These are phyloP conservation scores for Cudoniella acicularis DNA, from an alignment of 495 filamentous ascomycete species.

Conservation along the genomic window DNA sequence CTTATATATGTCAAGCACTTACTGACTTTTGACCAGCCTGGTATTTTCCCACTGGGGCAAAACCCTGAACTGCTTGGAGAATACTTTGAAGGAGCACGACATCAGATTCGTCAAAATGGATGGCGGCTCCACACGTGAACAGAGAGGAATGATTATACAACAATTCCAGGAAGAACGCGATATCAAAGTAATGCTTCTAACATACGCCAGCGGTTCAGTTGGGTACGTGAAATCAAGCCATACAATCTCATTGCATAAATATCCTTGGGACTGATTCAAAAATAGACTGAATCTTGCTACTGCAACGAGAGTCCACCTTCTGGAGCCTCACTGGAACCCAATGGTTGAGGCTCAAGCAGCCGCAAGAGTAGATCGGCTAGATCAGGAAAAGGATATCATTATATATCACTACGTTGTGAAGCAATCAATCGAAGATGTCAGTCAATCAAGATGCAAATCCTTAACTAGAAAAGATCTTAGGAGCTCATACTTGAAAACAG, in stretches of 20 bases:
- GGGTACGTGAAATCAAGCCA: too few species aligned
- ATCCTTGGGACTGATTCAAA: constrained; percentile 14
- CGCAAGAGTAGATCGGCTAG: constrained; percentile 40
- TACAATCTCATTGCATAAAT: background rate
- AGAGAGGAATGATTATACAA: constrained; percentile 31
- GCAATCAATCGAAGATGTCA: constrained; percentile 43
- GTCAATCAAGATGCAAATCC: too few species aligned
- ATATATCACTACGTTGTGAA: constrained; percentile 39
- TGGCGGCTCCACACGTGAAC: constrained; percentile 26
- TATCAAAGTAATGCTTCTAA: constrained; percentile 42
- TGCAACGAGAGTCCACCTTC: constrained; percentile 40
- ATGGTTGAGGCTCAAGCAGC: constrained; percentile 48
- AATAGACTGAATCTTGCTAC: constrained; percentile 43
- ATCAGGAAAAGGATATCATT: constrained; percentile 39
- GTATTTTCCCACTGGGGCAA: constrained; percentile 50
- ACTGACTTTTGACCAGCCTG: constrained; percentile 31
- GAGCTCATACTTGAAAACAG: too few species aligned
- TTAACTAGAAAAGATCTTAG: too few species aligned
- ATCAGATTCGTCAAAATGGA: constrained; percentile 36
- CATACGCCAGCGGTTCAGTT: constrained; percentile 44
- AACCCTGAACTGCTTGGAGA: constrained; percentile 35
- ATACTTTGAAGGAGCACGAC: constrained; percentile 9
- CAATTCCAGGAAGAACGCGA: constrained; percentile 25
- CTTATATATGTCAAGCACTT: too few species aligned
- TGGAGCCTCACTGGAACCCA: constrained; percentile 54